A percentile compares a stretch with the other conserved stretches of the same genome.
These are phyloP conservation scores for Clausena lansium DNA, from an alignment of 345 rosid genomes.

Conservation along the genomic window DNA sequence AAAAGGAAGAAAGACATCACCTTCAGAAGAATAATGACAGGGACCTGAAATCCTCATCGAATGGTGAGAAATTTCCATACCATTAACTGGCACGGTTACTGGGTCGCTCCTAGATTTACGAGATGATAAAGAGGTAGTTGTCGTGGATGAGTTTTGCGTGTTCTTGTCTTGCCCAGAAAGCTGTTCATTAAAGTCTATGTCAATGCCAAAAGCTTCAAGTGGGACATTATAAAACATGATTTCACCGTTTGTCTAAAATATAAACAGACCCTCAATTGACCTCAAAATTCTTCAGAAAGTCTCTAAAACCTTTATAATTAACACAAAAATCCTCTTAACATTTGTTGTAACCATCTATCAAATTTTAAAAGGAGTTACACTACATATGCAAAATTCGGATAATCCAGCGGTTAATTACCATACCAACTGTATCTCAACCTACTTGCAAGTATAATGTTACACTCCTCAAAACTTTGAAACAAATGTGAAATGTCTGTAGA, in stretches of 20 bases:
- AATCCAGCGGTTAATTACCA: too few relatives aligned
- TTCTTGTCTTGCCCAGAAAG: slow-evolving; percentile 85
- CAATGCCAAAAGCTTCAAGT: slow-evolving; percentile 4
- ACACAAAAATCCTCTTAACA: neutral
- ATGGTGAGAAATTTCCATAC: slow-evolving; percentile 35
- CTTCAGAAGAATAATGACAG: slow-evolving; percentile 28
- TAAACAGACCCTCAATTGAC: neutral
- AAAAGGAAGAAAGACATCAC: slow-evolving; percentile 21
- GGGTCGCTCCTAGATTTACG: slow-evolving; percentile 40
- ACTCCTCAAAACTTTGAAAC: too few relatives aligned
- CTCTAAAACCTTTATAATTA: neutral
- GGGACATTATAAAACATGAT: neutral
- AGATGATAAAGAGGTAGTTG: slow-evolving; percentile 18
- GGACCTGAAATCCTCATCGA: slow-evolving; percentile 34
- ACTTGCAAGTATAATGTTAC: too few relatives aligned
- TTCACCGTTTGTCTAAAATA: neutral
- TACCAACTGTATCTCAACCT: too few relatives aligned
- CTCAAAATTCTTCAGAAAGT: neutral
- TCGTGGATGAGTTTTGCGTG: slow-evolving; percentile 26
- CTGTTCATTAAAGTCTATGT: slow-evolving; percentile 31
- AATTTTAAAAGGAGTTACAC: too few relatives aligned
- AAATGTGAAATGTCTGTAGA: too few relatives aligned
- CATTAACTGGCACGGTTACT: slow-evolving; percentile 22
- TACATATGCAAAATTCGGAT: too few relatives aligned
- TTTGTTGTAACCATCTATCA: neutral